Evolutionary conservation across 2,329 filamentous ascomycete genomes (phyloP).

Genomic region (Dothidotthia symphoricarpi): DNA sequence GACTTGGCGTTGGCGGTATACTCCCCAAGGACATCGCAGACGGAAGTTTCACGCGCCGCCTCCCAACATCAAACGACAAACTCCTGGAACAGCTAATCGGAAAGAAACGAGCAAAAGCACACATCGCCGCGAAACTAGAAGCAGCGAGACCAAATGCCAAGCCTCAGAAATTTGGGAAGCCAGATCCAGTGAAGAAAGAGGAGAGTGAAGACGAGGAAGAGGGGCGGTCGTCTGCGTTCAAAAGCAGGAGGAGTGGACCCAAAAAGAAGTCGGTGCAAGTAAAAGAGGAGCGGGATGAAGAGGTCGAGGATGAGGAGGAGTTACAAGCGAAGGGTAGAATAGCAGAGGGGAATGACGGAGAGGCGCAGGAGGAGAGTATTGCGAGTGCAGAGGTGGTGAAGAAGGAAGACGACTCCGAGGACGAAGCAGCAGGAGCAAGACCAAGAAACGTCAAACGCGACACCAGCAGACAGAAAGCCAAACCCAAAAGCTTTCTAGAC

Average conservation of each 20-base stretch:
- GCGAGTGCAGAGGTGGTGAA: slow-evolving; percentile 5
- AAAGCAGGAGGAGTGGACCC: slow-evolving; percentile 32
- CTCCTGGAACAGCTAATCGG: slow-evolving; percentile 45
- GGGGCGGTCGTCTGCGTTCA: slow-evolving; percentile 36
- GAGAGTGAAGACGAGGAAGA: slow-evolving; percentile 44
- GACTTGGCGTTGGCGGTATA: slow-evolving; percentile 42
- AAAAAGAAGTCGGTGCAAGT: slow-evolving; percentile 4
- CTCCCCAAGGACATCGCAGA: slow-evolving; percentile 40
- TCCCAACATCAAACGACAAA: slow-evolving; percentile 44
- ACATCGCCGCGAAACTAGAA: slow-evolving; percentile 27
- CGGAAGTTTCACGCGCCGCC: slow-evolving; percentile 38
- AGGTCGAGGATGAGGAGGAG: neutral
- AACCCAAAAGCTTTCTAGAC: slow-evolving; percentile 54
- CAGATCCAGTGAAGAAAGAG: slow-evolving; percentile 18
- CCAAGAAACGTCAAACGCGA: slow-evolving; percentile 7
- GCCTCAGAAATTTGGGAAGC: slow-evolving; percentile 25
- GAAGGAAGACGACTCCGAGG: slow-evolving; percentile 4
- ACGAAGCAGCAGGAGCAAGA: slow-evolving; percentile 8
- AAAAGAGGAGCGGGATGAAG: slow-evolving; percentile 16
- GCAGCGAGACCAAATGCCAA: slow-evolving; percentile 21
- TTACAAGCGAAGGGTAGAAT: neutral
- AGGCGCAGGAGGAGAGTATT: too few species aligned
- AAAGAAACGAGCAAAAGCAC: slow-evolving; percentile 43
- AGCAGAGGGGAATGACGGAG: slow-evolving; percentile 4
- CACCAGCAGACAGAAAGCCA: slow-evolving; percentile 25